A percentile compares a stretch with the other conserved stretches of the same genome.
These are phyloP conservation scores for Colletotrichum camelliae DNA, from an alignment of 2,329 filamentous ascomycete species.

Conservation along the genomic window DNA sequence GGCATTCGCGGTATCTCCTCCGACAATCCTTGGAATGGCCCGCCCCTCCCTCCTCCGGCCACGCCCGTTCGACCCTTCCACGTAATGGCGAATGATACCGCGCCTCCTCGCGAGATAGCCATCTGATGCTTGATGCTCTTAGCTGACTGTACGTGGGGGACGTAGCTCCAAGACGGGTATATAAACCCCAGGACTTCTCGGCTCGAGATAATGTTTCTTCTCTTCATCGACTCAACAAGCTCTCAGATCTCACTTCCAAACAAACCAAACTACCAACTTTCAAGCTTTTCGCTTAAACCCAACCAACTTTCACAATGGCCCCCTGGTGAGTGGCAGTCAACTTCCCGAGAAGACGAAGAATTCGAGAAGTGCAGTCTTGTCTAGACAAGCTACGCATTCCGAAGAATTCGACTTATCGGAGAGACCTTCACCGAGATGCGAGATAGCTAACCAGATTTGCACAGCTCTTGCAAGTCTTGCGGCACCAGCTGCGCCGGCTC, in stretches of 20 bases:
- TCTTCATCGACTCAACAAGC: conserved; percentile 15
- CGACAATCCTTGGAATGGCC: not conserved
- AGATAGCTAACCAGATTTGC: not conserved
- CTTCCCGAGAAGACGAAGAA: not conserved
- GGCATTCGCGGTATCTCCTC: conserved; percentile 8
- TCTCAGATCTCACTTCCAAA: not conserved
- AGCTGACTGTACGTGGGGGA: conserved; percentile 13
- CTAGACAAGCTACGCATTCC: not conserved
- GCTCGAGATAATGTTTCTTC: not conserved
- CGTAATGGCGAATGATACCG: conserved; percentile 11
- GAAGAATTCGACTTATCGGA: not conserved
- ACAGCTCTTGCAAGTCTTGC: conserved; percentile 24
- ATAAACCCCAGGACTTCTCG: conserved; percentile 1
- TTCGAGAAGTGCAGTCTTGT: not conserved
- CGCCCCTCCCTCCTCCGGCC: not conserved
- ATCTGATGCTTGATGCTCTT: not conserved
- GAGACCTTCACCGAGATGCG: not conserved
- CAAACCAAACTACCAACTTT: conserved; percentile 1
- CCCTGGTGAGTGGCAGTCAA: conserved; percentile 14
- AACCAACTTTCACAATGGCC: conserved; percentile 19
- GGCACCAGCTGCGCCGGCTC: conserved; percentile 21
- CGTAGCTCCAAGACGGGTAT: not conserved
- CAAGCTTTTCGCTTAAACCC: conserved; percentile 7
- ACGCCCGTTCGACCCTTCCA: not conserved
- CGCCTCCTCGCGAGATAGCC: not conserved